Percentiles rank a stretch among this genome's conserved stretches.
These are phyloP conservation scores for Colletotrichum melonis DNA, from an alignment of 2,329 filamentous ascomycete genomes.

Conservation along the genomic window DNA sequence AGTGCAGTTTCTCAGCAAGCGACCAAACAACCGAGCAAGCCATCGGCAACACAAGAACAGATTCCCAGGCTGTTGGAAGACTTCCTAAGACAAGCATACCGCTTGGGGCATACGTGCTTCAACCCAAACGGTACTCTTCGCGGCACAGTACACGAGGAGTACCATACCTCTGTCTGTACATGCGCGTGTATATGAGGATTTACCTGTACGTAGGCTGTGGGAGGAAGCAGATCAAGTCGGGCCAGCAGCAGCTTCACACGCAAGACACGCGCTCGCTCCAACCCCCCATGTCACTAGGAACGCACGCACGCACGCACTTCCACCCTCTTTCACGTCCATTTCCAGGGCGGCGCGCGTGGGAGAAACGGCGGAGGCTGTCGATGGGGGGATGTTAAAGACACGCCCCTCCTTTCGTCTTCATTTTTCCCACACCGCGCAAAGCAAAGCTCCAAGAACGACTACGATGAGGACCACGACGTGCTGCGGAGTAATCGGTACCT, in stretches of 20 bases:
- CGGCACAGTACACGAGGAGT: not conserved
- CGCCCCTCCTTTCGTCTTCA: not conserved
- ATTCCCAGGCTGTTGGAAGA: not conserved
- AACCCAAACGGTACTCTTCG: not conserved
- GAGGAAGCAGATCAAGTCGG: not conserved
- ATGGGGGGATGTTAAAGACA: not conserved
- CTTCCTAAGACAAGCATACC: not conserved
- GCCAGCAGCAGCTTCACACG: not conserved
- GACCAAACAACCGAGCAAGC: not conserved
- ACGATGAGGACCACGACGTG: not conserved
- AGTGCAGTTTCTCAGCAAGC: not conserved
- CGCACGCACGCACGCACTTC: constrained; percentile 18
- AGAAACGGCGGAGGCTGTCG: constrained; percentile 20
- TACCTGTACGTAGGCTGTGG: not conserved
- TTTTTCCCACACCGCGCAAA: no score
- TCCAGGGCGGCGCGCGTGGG: constrained; percentile 28
- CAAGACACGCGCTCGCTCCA: constrained; percentile 2
- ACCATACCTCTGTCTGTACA: constrained; percentile 8
- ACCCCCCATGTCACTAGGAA: constrained; percentile 13
- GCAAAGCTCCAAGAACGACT: no score
- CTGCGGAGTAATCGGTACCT: not conserved
- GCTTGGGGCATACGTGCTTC: not conserved
- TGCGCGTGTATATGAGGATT: not conserved
- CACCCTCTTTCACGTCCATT: not conserved
- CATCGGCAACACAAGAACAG: not conserved